A percentile compares a stretch with the other conserved stretches of the same genome.
Evolutionary conservation across 73 alveolate genomes (phyloP).

Genomic region (Urostyla sp.): DNA sequence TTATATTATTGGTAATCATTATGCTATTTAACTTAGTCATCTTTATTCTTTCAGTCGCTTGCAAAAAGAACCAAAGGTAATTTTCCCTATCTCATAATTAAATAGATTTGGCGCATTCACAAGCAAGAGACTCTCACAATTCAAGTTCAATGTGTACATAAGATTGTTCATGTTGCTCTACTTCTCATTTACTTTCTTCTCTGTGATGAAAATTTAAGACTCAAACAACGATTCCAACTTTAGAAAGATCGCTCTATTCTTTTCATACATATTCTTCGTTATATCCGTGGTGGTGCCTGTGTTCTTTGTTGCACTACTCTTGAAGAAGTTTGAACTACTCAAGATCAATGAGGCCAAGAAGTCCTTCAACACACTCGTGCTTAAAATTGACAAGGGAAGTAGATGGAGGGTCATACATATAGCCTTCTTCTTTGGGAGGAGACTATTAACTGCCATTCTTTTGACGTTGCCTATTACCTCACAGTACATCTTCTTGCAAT

Average conservation of each 20-base stretch:
- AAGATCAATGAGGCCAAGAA: constrained; percentile 30
- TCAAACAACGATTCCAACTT: constrained; percentile 24
- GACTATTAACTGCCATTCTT: constrained; percentile 35
- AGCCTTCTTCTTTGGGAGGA: constrained; percentile 47
- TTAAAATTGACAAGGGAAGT: constrained; percentile 48
- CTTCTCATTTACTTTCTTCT: constrained; percentile 53
- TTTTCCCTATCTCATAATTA: no score
- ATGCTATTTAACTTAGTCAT: not conserved
- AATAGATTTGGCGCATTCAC: not conserved
- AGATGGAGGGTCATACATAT: constrained; percentile 52
- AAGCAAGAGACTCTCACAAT: constrained; percentile 5
- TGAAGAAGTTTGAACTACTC: constrained; percentile 20
- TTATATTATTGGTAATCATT: constrained; percentile 12
- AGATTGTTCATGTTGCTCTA: constrained; percentile 43
- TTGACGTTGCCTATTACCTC: constrained; percentile 36
- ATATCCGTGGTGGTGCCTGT: constrained; percentile 45
- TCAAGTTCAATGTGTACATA: constrained; percentile 52
- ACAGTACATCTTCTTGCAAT: constrained; percentile 52
- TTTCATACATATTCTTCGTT: constrained; percentile 53
- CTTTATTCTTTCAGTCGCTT: not conserved
- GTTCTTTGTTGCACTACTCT: constrained; percentile 17
- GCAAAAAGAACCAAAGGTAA: constrained; percentile 47
- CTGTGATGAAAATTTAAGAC: constrained; percentile 46
- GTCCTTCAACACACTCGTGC: constrained; percentile 34
- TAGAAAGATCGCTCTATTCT: constrained; percentile 49